Evolutionary conservation across 208 protist genomes (phyloP).

Genomic region (Leishmania guyanensis): DNA sequence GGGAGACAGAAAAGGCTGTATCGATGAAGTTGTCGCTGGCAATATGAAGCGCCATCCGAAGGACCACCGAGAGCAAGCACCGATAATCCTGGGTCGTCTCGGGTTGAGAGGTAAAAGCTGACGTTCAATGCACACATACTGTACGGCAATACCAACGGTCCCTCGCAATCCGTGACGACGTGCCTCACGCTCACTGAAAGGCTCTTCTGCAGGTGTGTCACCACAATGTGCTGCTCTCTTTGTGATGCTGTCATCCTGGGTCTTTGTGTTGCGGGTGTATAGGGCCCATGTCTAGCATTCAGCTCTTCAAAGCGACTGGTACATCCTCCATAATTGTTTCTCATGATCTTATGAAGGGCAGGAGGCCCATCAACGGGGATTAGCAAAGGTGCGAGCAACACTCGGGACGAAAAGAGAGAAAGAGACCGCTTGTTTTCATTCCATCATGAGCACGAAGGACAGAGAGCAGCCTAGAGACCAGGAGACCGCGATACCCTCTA

Average conservation of each 20-base stretch:
- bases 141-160: background rate
- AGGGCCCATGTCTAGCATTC: no score
- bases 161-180: background rate
- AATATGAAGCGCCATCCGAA: background rate
- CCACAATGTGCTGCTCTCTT: background rate
- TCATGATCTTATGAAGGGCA: background rate
- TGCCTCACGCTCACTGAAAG: background rate
- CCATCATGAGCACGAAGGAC: slow-evolving; percentile 27
- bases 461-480: slow-evolving; percentile 87
- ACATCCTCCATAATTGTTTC: background rate
- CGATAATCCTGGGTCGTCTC: no score
- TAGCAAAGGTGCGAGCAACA: background rate
- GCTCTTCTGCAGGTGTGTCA: background rate
- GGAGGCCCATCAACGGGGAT: no score
- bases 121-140: background rate
- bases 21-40: background rate
- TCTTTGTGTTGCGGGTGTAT: no score
- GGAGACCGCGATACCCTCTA: slow-evolving; percentile 57
- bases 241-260: background rate
- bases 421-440: background rate
- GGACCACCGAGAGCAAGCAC: background rate
- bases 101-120: background rate
- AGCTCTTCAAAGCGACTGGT: background rate
- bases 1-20: background rate
- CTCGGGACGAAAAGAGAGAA: background rate